phyloP scores from a whole-genome alignment of 306 rosid species.

The Acacia melanoxylon region DNA sequence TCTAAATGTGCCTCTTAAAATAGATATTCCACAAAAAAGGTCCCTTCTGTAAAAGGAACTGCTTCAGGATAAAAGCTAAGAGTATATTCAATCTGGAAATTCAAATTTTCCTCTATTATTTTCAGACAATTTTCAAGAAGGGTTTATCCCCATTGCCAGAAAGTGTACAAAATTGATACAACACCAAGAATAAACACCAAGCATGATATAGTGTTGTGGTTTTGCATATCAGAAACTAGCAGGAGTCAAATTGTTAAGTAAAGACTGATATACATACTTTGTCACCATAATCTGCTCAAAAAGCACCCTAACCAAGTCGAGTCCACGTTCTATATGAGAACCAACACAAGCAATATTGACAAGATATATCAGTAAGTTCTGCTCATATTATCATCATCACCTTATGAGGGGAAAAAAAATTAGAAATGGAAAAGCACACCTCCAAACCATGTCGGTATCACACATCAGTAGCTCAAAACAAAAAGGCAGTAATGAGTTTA shows the following conservation, averaged over 20 bases:
- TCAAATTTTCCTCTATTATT: neutral
- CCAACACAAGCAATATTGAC: neutral
- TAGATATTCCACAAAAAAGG: neutral
- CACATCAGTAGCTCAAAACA: slow-evolving; percentile 90
- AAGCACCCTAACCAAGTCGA: too few relatives aligned
- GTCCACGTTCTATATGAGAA: slow-evolving; percentile 23
- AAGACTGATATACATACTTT: too few relatives aligned
- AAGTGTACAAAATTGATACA: neutral
- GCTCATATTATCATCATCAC: slow-evolving; percentile 41
- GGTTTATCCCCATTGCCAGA: neutral
- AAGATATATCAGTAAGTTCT: neutral
- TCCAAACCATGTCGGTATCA: slow-evolving; percentile 98
- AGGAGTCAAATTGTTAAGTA: too few relatives aligned
- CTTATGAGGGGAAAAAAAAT: slow-evolving; percentile 39
- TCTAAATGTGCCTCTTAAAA: neutral
- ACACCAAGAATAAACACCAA: too few relatives aligned
- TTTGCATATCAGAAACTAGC: too few relatives aligned
- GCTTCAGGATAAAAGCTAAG: neutral
- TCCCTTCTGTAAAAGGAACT: neutral
- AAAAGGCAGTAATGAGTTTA: slow-evolving; percentile 75
- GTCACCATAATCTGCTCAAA: too few relatives aligned
- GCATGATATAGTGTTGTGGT: too few relatives aligned
- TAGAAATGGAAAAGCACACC: slow-evolving; percentile 45
- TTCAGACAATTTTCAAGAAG: neutral
- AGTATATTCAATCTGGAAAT: neutral